These are phyloP conservation scores for Austroboletus niveus DNA, from an alignment of 1,284 basidiomycete species.

Conservation along the genomic window DNA sequence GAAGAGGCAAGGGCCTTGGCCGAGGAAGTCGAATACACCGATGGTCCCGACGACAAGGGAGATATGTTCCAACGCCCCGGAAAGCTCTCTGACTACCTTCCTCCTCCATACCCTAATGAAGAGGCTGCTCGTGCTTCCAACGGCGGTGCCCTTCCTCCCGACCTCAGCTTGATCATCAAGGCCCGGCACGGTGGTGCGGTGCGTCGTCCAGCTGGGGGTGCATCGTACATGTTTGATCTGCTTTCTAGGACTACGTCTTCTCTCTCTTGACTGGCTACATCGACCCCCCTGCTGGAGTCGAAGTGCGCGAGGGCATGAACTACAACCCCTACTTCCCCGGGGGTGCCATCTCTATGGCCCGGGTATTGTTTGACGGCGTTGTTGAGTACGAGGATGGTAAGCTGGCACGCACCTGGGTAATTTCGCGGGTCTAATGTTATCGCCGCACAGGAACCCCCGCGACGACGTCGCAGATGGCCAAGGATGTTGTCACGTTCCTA, in stretches of 20 bases:
- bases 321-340: constrained; percentile 99
- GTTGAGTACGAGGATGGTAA: constrained; percentile 93
- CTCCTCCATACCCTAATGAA: constrained; percentile 94
- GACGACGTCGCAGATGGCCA: constrained; percentile 99
- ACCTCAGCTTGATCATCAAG: constrained; percentile 97
- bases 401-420: constrained; percentile 13
- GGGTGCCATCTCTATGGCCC: constrained; percentile 97
- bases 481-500: constrained; percentile 96
- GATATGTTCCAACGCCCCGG: constrained; percentile 99
- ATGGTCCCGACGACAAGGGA: constrained; percentile 93
- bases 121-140: constrained; percentile 96
- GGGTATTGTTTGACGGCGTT: constrained; percentile 91
- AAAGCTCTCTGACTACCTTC: constrained; percentile 97
- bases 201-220: constrained; percentile 14
- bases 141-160: constrained; percentile 93
- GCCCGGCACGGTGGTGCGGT: constrained; percentile 96
- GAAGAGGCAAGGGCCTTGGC: constrained; percentile 93
- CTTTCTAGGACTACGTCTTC: constrained; percentile 91
- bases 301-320: constrained; percentile 96
- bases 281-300: constrained; percentile 95
- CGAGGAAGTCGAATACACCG: constrained; percentile 95
- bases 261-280: constrained; percentile 96
- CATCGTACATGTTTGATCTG: constrained; percentile 27
- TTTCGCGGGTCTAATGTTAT: constrained; percentile 3
- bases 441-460: constrained; percentile 78